Evolutionary conservation across 2,329 filamentous ascomycete species (phyloP).

Genomic region (Scedosporium apiospermum): DNA sequence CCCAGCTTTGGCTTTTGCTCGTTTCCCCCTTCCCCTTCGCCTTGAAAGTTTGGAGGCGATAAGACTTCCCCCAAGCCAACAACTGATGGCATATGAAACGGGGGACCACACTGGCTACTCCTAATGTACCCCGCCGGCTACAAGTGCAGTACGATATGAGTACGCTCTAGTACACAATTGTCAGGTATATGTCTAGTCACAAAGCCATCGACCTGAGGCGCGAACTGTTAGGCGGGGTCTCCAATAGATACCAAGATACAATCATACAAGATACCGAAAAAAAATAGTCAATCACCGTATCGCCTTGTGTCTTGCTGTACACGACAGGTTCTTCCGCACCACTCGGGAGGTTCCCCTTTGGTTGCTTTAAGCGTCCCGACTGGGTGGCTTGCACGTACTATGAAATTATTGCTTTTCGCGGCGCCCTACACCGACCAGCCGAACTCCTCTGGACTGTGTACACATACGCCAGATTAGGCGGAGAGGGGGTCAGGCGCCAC

Average conservation of each 20-base stretch:
- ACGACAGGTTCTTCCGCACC: neutral
- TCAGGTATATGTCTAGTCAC: neutral
- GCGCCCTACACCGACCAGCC: neutral
- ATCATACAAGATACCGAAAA: neutral
- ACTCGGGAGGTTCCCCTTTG: neutral
- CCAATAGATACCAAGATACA: neutral
- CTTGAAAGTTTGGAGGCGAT: neutral
- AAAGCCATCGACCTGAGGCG: neutral
- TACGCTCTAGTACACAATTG: no score
- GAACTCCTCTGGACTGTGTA: neutral
- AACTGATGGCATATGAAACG: no score
- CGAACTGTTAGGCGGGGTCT: neutral
- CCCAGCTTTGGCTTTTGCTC: neutral
- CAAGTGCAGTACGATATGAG: no score
- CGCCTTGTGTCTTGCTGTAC: neutral
- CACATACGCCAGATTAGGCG: neutral
- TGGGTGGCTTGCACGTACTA: neutral
- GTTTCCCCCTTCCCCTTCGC: neutral
- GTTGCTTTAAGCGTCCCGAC: neutral
- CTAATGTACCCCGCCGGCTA: no score
- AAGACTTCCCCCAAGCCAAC: neutral
- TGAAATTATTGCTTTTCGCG: neutral
- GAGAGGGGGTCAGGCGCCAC: neutral
- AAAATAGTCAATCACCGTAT: neutral
- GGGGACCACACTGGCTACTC: no score